Evolutionary conservation across 495 filamentous ascomycete genomes (phyloP).

Genomic region (Aspergillus homomorphus): DNA sequence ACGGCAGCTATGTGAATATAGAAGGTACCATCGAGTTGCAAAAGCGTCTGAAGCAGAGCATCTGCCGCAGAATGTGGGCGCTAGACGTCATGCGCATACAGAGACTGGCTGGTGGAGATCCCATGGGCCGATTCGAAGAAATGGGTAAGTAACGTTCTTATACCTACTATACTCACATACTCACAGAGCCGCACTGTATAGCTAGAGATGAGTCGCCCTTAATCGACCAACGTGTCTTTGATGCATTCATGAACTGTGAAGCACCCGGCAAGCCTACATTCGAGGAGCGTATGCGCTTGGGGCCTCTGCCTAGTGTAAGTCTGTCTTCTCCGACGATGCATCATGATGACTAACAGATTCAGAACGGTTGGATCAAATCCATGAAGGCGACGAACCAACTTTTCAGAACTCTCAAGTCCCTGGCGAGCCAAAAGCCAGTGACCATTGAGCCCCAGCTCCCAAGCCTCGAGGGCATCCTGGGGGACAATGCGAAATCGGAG

Average conservation of each 20-base stretch:
- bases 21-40: constrained; percentile 42
- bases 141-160: constrained; percentile 28
- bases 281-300: constrained; percentile 40
- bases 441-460: constrained; percentile 27
- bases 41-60: constrained; percentile 35
- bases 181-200: constrained; percentile 16
- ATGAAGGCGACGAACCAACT: constrained; percentile 36
- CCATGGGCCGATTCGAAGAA: constrained; percentile 34
- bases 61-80: constrained; percentile 42
- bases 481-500: constrained; percentile 26
- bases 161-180: not conserved
- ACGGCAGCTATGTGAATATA: constrained; percentile 39
- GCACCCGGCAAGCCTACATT: constrained; percentile 34
- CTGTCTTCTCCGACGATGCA: not conserved
- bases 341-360: constrained; percentile 1
- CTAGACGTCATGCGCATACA: constrained; percentile 40
- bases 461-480: constrained; percentile 24
- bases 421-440: constrained; percentile 35
- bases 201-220: constrained; percentile 29
- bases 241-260: constrained; percentile 49
- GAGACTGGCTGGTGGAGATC: constrained; percentile 40
- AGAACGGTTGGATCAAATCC: constrained; percentile 42
- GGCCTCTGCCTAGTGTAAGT: constrained; percentile 41
- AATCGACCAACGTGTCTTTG: constrained; percentile 34
- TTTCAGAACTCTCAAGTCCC: constrained; percentile 31